Percentiles rank a stretch among this genome's conserved stretches.
Conservation (phyloP, 2,329 filamentous ascomycete genomes). For the Aspergillus sclerotialis region DNA sequence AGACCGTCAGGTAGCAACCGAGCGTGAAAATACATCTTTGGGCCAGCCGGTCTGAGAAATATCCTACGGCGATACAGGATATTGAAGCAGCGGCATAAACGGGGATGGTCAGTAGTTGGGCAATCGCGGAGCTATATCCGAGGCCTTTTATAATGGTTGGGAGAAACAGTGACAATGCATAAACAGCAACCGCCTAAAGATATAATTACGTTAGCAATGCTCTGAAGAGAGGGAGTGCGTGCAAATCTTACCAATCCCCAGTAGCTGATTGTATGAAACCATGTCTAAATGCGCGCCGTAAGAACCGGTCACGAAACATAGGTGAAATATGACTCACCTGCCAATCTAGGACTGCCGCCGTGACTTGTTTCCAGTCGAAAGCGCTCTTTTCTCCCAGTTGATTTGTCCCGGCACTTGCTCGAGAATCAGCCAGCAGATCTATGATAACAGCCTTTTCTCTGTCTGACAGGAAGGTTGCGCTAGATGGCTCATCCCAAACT, state of each 20-base stretch:
- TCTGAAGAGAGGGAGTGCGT: neutral
- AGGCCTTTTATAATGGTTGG: constrained; percentile 18
- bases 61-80: neutral
- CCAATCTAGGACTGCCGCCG: too few relatives aligned
- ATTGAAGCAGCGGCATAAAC: constrained; percentile 17
- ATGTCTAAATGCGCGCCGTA: too few relatives aligned
- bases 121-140: constrained; percentile 13
- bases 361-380: too few relatives aligned
- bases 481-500: constrained; percentile 64
- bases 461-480: constrained; percentile 64
- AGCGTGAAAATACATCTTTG: neutral
- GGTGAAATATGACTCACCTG: too few relatives aligned
- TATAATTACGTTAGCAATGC: neutral
- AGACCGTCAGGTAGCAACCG: neutral
- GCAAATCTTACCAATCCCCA: too few relatives aligned
- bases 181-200: constrained; percentile 15
- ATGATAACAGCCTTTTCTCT: constrained; percentile 43
- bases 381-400: too few relatives aligned
- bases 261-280: too few relatives aligned
- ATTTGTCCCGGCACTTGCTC: too few relatives aligned
- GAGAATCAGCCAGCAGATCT: too few relatives aligned
- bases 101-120: constrained; percentile 19
- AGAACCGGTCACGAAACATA: too few relatives aligned
- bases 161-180: too few relatives aligned
- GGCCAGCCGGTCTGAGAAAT: neutral